Percentiles rank a stretch among this genome's conserved stretches.
These are phyloP conservation scores for Uronychia setigera DNA, from an alignment of 73 alveolate species.

Conservation along the genomic window DNA sequence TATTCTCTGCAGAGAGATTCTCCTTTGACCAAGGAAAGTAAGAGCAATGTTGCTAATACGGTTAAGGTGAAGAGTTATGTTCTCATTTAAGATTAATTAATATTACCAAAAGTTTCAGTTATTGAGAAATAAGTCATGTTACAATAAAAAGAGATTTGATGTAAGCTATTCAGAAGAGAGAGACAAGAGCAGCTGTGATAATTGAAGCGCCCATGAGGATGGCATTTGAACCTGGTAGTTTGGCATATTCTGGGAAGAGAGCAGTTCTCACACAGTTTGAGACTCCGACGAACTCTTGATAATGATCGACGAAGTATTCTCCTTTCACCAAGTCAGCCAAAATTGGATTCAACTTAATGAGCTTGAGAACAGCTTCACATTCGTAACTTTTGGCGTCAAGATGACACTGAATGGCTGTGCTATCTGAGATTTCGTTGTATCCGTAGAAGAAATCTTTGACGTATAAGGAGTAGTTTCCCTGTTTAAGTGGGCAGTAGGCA, in stretches of 20 bases:
- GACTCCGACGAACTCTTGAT: not conserved
- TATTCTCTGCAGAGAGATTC: not conserved
- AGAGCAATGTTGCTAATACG: not conserved
- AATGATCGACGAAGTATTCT: not conserved
- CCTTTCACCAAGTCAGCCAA: not conserved
- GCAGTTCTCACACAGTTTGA: not conserved
- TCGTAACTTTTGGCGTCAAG: not conserved
- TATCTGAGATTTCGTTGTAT: not conserved
- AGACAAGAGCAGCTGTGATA: not conserved
- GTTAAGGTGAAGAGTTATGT: too few species aligned
- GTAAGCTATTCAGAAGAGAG: not conserved
- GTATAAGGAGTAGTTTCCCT: not conserved
- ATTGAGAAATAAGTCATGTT: too few species aligned
- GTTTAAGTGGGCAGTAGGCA: not conserved
- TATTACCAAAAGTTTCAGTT: too few species aligned
- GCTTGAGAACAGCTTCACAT: not conserved
- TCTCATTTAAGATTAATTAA: too few species aligned
- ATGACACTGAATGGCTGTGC: not conserved
- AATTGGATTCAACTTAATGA: not conserved
- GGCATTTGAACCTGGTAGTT: not conserved
- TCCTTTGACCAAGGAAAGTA: not conserved
- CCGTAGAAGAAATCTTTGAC: not conserved
- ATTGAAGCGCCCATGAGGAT: not conserved
- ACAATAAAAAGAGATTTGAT: too few species aligned
- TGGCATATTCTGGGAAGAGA: not conserved